Evolutionary conservation across 2,329 filamentous ascomycete species (phyloP).

Genomic region (Penicillium sp.): DNA sequence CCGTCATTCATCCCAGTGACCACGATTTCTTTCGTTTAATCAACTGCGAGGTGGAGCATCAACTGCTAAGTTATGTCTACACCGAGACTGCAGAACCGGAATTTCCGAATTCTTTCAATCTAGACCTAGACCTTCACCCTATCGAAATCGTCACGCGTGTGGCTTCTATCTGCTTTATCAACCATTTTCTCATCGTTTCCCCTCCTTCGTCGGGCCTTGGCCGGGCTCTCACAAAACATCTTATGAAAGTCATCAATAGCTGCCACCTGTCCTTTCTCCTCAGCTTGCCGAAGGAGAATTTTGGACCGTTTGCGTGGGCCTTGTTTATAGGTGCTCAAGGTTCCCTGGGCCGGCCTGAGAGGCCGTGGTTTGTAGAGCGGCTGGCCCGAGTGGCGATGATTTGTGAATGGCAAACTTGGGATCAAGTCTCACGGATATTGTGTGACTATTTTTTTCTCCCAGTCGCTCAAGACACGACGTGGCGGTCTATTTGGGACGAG

Average conservation of each 20-base stretch:
- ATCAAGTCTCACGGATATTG: conserved; percentile 27
- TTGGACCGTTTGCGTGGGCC: conserved; percentile 32
- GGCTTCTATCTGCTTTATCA: conserved; percentile 33
- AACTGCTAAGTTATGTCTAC: conserved; percentile 40
- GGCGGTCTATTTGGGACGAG: conserved; percentile 34
- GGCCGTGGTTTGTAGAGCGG: conserved; percentile 32
- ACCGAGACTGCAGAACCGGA: not conserved
- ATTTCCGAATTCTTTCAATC: not conserved
- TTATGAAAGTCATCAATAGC: conserved; percentile 21
- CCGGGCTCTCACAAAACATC: conserved; percentile 34
- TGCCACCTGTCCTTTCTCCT: conserved; percentile 20
- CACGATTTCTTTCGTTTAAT: conserved; percentile 35
- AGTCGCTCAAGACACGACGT: conserved; percentile 23
- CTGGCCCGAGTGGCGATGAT: conserved; percentile 26
- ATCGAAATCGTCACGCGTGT: conserved; percentile 33
- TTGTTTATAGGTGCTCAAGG: conserved; percentile 36
- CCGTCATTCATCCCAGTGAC: conserved; percentile 24
- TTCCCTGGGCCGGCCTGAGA: conserved; percentile 28
- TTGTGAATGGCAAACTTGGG: conserved; percentile 32
- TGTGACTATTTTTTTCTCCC: conserved; percentile 31
- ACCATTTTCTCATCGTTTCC: conserved; percentile 33
- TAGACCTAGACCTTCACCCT: conserved; percentile 20
- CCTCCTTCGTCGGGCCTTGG: conserved; percentile 35
- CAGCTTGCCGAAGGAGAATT: conserved; percentile 18
- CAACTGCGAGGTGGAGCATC: conserved; percentile 38